Conservation (phyloP, 2,329 filamentous ascomycete genomes). For the Penicillium sp. region DNA sequence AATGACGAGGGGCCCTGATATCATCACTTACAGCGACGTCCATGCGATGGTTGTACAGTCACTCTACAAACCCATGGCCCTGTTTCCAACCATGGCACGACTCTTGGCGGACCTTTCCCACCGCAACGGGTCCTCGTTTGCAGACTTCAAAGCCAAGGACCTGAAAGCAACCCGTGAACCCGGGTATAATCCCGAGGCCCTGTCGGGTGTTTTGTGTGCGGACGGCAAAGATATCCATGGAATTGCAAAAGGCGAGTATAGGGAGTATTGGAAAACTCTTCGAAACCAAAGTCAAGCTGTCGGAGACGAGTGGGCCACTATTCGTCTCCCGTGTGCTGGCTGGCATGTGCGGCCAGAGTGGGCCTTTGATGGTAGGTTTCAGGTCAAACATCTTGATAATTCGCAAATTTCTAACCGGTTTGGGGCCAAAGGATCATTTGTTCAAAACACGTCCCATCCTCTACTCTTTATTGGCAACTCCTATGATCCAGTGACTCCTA, state of each 20-base stretch:
- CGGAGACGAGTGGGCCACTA: background rate
- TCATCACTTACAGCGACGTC: background rate
- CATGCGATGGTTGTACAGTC: background rate
- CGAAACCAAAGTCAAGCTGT: background rate
- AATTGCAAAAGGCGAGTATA: background rate
- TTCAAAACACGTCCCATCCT: background rate
- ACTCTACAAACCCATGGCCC: background rate
- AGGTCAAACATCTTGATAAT: background rate
- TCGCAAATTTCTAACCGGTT: background rate
- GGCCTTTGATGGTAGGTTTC: background rate
- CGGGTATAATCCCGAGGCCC: background rate
- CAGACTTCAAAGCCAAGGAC: background rate
- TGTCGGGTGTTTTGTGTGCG: background rate
- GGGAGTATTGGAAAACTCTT: background rate
- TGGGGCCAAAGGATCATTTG: background rate
- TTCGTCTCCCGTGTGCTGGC: background rate
- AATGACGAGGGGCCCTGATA: background rate
- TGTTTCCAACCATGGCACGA: background rate
- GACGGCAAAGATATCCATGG: background rate
- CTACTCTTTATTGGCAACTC: slow-evolving; percentile 1
- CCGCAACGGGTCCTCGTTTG: background rate
- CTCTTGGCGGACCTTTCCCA: background rate
- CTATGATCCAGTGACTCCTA: background rate
- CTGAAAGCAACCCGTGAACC: background rate
- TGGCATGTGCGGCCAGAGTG: background rate